Evolutionary conservation across 345 rosid genomes (phyloP).

Genomic region (Sisymbrium irio): DNA sequence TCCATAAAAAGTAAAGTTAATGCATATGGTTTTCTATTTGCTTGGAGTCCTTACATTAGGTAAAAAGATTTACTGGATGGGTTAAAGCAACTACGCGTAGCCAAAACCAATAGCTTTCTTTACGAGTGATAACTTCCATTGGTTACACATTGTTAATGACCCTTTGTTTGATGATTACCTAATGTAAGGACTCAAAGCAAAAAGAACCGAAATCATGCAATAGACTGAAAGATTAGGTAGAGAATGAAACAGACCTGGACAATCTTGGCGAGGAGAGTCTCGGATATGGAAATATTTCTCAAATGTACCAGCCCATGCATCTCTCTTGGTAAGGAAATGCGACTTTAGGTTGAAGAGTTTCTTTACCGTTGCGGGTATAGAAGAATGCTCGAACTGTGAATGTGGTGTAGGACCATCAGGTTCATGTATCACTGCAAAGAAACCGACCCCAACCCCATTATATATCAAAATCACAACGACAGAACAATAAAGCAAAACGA

Average conservation of each 20-base stretch:
- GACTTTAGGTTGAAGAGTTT: conserved; percentile 88
- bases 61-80: neutral
- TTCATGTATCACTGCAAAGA: conserved; percentile 72
- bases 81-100: neutral
- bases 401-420: conserved; percentile 78
- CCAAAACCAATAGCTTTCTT: neutral
- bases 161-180: neutral
- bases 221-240: neutral
- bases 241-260: conserved; percentile 70
- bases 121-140: neutral
- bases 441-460: neutral
- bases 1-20: too few relatives aligned
- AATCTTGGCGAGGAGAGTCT: conserved; percentile 79
- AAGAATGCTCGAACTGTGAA: conserved; percentile 92
- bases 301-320: conserved; percentile 98
- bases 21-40: too few relatives aligned
- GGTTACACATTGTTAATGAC: neutral
- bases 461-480: too few relatives aligned
- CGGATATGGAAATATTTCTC: conserved; percentile 74
- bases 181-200: neutral
- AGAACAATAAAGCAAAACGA: too few relatives aligned
- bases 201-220: neutral
- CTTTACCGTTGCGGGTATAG: conserved; percentile 96
- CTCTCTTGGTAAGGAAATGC: conserved; percentile 89
- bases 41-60: too few relatives aligned